Conservation (phyloP, 805 yeast genomes). For the Wickerhamomyces bisporus region DNA sequence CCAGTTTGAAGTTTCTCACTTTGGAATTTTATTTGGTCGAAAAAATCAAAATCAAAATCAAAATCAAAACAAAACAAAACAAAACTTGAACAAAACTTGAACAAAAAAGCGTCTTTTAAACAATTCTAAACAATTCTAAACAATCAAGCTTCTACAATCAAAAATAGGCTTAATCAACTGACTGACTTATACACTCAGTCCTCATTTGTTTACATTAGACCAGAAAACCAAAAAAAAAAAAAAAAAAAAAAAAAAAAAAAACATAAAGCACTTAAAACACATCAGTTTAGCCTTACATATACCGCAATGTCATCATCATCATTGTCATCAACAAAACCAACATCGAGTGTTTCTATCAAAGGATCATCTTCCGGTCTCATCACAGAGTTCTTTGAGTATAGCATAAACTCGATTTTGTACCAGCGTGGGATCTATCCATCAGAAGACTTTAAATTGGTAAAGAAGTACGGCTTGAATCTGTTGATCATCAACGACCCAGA, state of each 20-base stretch:
- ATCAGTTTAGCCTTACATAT: no score
- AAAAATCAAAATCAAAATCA: no score
- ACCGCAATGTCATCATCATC: no score
- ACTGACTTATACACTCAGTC: no score
- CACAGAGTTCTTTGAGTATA: slow-evolving; percentile 78
- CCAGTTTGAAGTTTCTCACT: no score
- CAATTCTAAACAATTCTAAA: no score
- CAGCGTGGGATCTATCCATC: slow-evolving; percentile 89
- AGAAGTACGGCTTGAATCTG: slow-evolving; percentile 75
- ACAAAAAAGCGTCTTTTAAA: no score
- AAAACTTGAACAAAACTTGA: background rate
- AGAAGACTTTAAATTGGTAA: slow-evolving; percentile 73
- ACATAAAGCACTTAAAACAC: no score
- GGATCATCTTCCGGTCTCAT: slow-evolving; percentile 74
- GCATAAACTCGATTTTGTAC: slow-evolving; percentile 75
- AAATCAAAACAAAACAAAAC: slow-evolving; percentile 9
- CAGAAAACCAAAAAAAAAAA: background rate
- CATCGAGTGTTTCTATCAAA: slow-evolving; percentile 44
- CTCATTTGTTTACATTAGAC: no score
- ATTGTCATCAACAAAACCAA: slow-evolving; percentile 5
- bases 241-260: background rate
- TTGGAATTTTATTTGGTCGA: no score
- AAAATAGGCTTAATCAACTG: no score
- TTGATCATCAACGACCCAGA: slow-evolving; percentile 72
- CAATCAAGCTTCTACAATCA: no score